A percentile compares a stretch with the other conserved stretches of the same genome.
phyloP scores from a whole-genome alignment of 495 filamentous ascomycete genomes.

The Penicillium parvum region DNA sequence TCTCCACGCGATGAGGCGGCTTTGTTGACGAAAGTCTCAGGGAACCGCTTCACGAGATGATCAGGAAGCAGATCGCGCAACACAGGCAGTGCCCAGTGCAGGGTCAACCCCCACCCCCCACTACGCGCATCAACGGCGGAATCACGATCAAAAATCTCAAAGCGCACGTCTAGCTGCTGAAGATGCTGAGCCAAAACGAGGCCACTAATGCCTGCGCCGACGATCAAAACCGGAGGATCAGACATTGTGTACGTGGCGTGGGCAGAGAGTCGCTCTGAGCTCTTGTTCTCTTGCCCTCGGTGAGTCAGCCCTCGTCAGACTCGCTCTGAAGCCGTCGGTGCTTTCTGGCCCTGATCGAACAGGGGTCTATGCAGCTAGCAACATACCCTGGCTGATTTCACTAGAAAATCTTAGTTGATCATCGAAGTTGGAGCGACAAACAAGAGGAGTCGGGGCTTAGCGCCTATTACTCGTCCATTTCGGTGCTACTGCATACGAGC shows the following conservation, averaged over 20 bases:
- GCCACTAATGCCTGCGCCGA: conserved; percentile 58
- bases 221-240: conserved; percentile 43
- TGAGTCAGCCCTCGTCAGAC: no score
- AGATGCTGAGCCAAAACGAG: conserved; percentile 57
- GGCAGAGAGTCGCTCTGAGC: background rate
- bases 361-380: background rate
- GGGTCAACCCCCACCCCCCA: conserved; percentile 56
- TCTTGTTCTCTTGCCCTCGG: no score
- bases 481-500: background rate
- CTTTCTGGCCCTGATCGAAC: background rate
- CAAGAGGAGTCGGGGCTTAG: background rate
- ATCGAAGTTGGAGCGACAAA: no score
- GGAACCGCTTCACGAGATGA: conserved; percentile 41
- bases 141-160: conserved; percentile 55
- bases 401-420: no score
- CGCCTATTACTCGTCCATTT: background rate
- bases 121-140: conserved; percentile 34
- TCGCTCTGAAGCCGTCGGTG: background rate
- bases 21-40: conserved; percentile 48
- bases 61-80: conserved; percentile 48
- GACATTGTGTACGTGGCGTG: conserved; percentile 15
- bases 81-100: conserved; percentile 53
- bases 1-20: conserved; percentile 39
- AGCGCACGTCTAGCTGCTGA: conserved; percentile 39
- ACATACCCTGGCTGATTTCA: no score